These are phyloP conservation scores for Lindgomyces ingoldianus DNA, from an alignment of 495 filamentous ascomycete species.

Conservation along the genomic window DNA sequence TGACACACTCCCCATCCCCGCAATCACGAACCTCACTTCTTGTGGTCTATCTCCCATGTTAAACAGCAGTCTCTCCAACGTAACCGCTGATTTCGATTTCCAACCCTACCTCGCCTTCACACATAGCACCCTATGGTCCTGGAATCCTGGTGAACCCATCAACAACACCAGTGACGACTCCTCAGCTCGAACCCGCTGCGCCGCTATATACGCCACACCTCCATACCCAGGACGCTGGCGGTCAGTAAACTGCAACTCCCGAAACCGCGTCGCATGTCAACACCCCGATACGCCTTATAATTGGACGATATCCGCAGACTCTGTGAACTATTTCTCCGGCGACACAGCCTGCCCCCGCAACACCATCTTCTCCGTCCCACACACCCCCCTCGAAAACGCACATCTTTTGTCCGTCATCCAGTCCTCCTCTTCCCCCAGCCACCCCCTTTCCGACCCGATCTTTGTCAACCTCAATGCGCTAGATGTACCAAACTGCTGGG, in stretches of 20 bases:
- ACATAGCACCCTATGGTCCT: conserved; percentile 59
- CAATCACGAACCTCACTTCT: conserved; percentile 49
- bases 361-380: conserved; percentile 53
- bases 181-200: conserved; percentile 51
- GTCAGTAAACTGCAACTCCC: conserved; percentile 55
- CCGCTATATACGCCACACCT: conserved; percentile 49
- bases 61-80: conserved; percentile 56
- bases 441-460: conserved; percentile 39
- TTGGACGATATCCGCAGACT: conserved; percentile 54
- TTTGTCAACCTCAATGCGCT: conserved; percentile 64
- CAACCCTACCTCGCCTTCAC: conserved; percentile 55
- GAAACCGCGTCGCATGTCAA: conserved; percentile 58
- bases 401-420: conserved; percentile 48
- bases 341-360: conserved; percentile 44
- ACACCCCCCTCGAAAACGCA: conserved; percentile 63
- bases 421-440: conserved; percentile 5
- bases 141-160: conserved; percentile 57
- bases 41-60: conserved; percentile 63
- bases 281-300: conserved; percentile 50
- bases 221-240: conserved; percentile 55
- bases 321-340: conserved; percentile 46
- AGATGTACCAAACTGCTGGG: conserved; percentile 60
- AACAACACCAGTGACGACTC: conserved; percentile 43
- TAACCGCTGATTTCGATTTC: conserved; percentile 52
- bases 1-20: conserved; percentile 42